Percentiles rank a stretch among this genome's conserved stretches.
These are phyloP conservation scores for Eragrostis curvula DNA, from an alignment of 176 grass and related monocot species.

Conservation along the genomic window DNA sequence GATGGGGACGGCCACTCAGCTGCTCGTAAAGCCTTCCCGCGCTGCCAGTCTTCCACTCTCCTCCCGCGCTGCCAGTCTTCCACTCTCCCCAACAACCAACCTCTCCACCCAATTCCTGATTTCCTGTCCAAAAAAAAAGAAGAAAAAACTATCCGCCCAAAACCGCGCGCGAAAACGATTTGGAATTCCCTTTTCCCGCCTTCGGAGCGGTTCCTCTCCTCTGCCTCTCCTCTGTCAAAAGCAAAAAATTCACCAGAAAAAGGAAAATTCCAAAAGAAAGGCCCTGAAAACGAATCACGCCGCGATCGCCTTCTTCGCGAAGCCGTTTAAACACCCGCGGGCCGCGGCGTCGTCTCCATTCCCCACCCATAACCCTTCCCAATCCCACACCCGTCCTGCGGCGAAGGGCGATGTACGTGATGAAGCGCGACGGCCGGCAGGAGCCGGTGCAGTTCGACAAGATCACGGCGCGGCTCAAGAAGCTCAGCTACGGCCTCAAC, in stretches of 20 bases:
- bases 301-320: background rate
- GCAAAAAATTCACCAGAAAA: background rate
- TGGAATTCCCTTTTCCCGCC: conserved; percentile 6
- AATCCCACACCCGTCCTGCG: background rate
- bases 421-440: conserved; percentile 86
- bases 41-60: too few relatives aligned
- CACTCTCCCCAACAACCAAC: too few relatives aligned
- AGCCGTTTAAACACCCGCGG: background rate
- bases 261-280: background rate
- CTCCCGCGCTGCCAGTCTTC: too few relatives aligned
- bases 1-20: too few relatives aligned
- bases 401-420: conserved; percentile 73
- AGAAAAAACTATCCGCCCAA: background rate
- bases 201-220: background rate
- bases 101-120: too few relatives aligned
- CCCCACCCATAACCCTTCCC: background rate
- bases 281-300: background rate
- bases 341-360: conserved; percentile 8
- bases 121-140: background rate
- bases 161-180: conserved; percentile 23
- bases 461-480: conserved; percentile 96
- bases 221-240: background rate
- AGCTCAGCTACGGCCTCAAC: conserved; percentile 92
- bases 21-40: too few relatives aligned
- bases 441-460: conserved; percentile 96